Conservation (phyloP, 1,284 basidiomycete species). For the Mycosarcoma mackinlayi region DNA sequence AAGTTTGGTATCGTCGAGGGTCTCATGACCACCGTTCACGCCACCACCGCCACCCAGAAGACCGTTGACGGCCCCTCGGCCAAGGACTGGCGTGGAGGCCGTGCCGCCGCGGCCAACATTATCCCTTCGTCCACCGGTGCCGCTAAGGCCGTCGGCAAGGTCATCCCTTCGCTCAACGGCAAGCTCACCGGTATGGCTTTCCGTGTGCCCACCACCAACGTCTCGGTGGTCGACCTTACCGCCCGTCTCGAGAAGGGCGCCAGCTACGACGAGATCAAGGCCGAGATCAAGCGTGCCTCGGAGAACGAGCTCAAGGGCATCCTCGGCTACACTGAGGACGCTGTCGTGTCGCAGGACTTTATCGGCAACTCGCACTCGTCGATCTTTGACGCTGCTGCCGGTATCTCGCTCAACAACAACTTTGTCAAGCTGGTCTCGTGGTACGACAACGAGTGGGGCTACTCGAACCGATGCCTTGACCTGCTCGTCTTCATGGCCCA, state of each 20-base stretch:
- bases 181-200: slow-evolving; percentile 94
- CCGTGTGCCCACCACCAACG: slow-evolving; percentile 96
- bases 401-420: slow-evolving; percentile 90
- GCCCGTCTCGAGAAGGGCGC: slow-evolving; percentile 85
- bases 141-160: slow-evolving; percentile 98
- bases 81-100: slow-evolving; percentile 83
- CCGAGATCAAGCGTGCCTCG: slow-evolving; percentile 83
- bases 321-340: slow-evolving; percentile 93
- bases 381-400: slow-evolving; percentile 82
- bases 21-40: slow-evolving; percentile 98
- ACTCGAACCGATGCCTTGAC: slow-evolving; percentile 94
- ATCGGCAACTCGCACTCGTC: slow-evolving; percentile 76
- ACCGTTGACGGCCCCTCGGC: slow-evolving; percentile 83
- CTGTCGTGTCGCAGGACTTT: slow-evolving; percentile 79
- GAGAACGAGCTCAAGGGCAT: slow-evolving; percentile 80
- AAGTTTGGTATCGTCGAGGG: slow-evolving; percentile 72
- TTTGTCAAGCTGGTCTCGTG: slow-evolving; percentile 96
- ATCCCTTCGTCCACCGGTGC: slow-evolving; percentile 99
- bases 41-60: slow-evolving; percentile 89
- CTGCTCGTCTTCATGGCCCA: slow-evolving; percentile 84
- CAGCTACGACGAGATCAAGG: slow-evolving; percentile 91
- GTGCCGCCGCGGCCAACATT: slow-evolving; percentile 97
- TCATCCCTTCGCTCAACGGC: slow-evolving; percentile 95
- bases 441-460: slow-evolving; percentile 89
- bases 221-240: slow-evolving; percentile 98